Base-by-base conservation (phyloP, 805 yeast species). In the Monosporozyma unispora region DNA sequence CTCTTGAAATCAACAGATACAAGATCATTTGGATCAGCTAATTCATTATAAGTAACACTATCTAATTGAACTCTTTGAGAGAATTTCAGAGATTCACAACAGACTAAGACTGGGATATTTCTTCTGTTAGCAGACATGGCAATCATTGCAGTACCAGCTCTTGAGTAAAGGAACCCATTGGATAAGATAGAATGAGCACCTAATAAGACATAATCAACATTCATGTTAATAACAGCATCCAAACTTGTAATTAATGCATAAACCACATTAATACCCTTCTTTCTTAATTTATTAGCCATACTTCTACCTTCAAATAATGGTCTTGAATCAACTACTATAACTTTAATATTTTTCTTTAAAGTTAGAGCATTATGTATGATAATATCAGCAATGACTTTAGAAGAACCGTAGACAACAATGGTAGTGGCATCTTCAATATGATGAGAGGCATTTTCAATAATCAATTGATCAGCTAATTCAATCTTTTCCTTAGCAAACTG, bases 131-230 rank as follows among this genome's bases (percentile, higher is more conserved):
- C 90, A 69, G 85, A 80, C 87, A 91, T 87, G 8, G 98, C 95
- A 44, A 93, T 79, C 69, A 90, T 72, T 0, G 97, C 96, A 7
- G 97, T 84, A 21, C 99, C 99, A 16, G 88, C 97, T 53, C 99
- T 79, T 1, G 97, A 86, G 63, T 87, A 89, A 50, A 93, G 74
- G 64, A 89, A 79, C 1, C 99, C 99, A 63, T 93, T 93, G 8
- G 97, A 88, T 50, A 93, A 75, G 87, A 93, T 89, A 29, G 97
- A 95, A 64, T 93, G 98, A 0, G 98, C 98, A 14, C 99, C 99
- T 33, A 93, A 72, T 66, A 93, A 84, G 6, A 93, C 95, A 56
- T 85, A 84, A 58, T 93, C 93, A 31, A 93, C 91, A 44, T 62
- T 61, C 64, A 87, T 89, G 57, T 83, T 85, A 58, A 93, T 75